phyloP scores from a whole-genome alignment of 768 basidiomycete genomes.

The Lentinula detonsa region DNA sequence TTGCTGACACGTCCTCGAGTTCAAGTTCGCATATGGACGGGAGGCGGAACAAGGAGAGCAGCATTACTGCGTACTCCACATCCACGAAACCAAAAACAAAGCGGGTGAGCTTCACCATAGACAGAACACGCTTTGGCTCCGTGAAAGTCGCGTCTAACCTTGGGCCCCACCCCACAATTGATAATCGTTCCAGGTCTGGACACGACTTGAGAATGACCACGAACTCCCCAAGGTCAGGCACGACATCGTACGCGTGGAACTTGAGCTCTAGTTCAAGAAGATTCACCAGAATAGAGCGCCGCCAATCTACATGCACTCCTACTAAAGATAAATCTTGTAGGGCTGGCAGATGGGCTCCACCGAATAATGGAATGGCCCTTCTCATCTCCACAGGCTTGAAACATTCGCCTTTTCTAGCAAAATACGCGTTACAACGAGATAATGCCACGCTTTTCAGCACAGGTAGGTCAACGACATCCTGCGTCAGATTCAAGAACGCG shows the following conservation, averaged over 20 bases:
- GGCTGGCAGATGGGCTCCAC: not conserved
- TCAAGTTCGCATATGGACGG: conserved; percentile 30
- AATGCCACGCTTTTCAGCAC: conserved; percentile 18
- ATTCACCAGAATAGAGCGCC: conserved; percentile 28
- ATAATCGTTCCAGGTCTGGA: conserved; percentile 33
- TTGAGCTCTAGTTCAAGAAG: conserved; percentile 45
- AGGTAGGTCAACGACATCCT: conserved; percentile 13
- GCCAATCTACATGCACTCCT: conserved; percentile 58
- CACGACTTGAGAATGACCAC: conserved; percentile 33
- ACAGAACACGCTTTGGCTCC: conserved; percentile 11
- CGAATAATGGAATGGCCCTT: conserved; percentile 21
- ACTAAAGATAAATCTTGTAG: conserved; percentile 33
- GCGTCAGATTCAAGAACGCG: conserved; percentile 19
- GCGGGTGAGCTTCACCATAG: conserved; percentile 22
- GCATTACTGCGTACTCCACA: conserved; percentile 26
- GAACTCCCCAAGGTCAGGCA: conserved; percentile 46
- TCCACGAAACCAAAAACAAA: conserved; percentile 41
- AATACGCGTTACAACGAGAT: conserved; percentile 28
- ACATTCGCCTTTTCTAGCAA: conserved; percentile 18
- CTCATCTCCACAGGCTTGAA: conserved; percentile 19
- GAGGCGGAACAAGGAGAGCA: conserved; percentile 31
- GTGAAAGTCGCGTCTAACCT: conserved; percentile 15
- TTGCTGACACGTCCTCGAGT: conserved; percentile 41
- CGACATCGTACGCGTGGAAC: conserved; percentile 52
- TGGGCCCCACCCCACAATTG: conserved; percentile 52